phyloP scores from a whole-genome alignment of 2,329 filamentous ascomycete species.

The Phialophora chinensis region DNA sequence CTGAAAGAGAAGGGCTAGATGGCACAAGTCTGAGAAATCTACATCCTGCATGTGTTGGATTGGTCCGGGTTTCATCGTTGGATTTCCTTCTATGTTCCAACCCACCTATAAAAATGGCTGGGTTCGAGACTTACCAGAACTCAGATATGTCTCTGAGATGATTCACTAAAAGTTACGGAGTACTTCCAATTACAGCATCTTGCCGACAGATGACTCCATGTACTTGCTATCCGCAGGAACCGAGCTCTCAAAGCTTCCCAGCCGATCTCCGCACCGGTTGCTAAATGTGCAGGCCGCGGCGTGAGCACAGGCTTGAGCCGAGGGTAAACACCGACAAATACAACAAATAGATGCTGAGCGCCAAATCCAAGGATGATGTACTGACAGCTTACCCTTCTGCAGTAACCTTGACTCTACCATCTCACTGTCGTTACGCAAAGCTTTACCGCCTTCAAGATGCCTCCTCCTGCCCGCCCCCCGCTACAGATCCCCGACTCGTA shows the following conservation, averaged over 20 bases:
- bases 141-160: background rate
- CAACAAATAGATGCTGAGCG: background rate
- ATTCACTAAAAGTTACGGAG: background rate
- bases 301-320: constrained; percentile 15
- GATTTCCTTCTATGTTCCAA: background rate
- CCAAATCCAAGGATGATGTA: background rate
- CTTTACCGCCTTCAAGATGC: constrained; percentile 25
- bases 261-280: constrained; percentile 3
- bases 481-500: constrained; percentile 46
- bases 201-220: background rate
- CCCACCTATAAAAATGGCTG: background rate
- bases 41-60: background rate
- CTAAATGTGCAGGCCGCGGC: constrained; percentile 13
- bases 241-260: background rate
- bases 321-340: constrained; percentile 7
- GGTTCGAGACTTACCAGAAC: background rate
- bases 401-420: background rate
- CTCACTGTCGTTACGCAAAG: background rate
- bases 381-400: background rate
- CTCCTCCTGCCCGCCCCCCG: constrained; percentile 28
- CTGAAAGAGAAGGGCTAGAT: background rate
- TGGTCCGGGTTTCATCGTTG: background rate
- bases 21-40: background rate
- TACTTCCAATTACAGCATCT: background rate
- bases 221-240: background rate